Conservation (phyloP, 768 basidiomycete genomes). For the Xanthoconium purpureum region DNA sequence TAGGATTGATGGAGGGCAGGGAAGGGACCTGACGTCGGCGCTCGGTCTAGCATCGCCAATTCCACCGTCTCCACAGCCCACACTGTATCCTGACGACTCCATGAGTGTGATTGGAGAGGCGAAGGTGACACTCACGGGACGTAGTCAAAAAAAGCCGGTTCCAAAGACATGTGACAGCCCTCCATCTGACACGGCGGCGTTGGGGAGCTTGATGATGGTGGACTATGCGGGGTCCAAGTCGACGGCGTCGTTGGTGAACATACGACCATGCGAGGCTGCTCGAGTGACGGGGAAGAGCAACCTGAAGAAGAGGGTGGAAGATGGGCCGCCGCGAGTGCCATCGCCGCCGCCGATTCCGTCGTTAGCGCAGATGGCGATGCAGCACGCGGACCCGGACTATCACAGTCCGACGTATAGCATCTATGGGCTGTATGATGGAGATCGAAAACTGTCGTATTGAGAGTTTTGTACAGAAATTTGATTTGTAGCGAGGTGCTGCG, state of each 20-base stretch:
- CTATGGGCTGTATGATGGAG: conserved; percentile 67
- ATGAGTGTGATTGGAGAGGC: conserved; percentile 53
- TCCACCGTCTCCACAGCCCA: conserved; percentile 56
- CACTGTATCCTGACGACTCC: conserved; percentile 71
- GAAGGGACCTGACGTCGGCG: conserved; percentile 39
- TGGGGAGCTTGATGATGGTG: conserved; percentile 62
- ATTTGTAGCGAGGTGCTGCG: conserved; percentile 17
- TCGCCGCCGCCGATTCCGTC: conserved; percentile 74
- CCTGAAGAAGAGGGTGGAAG: conserved; percentile 40
- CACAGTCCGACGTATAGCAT: conserved; percentile 82
- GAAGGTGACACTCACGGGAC: conserved; percentile 23
- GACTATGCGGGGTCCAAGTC: conserved; percentile 47
- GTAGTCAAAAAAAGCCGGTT: conserved; percentile 34
- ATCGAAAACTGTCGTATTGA: conserved; percentile 42
- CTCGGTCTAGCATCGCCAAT: conserved; percentile 35
- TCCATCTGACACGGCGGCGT: conserved; percentile 40
- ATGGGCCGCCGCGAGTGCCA: conserved; percentile 75
- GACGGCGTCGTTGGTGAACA: conserved; percentile 32
- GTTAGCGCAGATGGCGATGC: conserved; percentile 69
- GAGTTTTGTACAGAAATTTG: conserved; percentile 18
- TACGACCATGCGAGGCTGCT: conserved; percentile 24
- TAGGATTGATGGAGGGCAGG: conserved; percentile 39
- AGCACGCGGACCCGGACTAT: conserved; percentile 62
- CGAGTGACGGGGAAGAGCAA: conserved; percentile 27
- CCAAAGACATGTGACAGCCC: conserved; percentile 29